Evolutionary conservation across 176 grass and related monocot species (phyloP), one percentile per base, ranked within the genome.

Genomic region (Musa itinerans): DNA sequence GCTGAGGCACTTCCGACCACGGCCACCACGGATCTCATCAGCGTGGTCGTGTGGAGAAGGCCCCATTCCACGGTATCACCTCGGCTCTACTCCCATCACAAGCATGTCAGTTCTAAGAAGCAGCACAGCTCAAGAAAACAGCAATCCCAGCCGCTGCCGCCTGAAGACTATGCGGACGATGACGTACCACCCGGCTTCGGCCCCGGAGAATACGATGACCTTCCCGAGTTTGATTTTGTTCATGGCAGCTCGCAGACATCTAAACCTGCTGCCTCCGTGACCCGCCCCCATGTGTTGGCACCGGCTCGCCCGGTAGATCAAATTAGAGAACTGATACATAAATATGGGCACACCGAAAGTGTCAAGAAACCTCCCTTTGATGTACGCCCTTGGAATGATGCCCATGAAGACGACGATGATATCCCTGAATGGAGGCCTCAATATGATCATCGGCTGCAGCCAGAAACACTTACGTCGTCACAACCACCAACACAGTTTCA

Each of bases 361-460:
- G 64, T 19, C 62, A 83, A 83, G 61, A 80, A 55, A 34, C 54
- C 72, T 21, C 51, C 23, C 59, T 65, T 63, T 76, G 76, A 73
- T 79, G 58, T 17, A 20, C 68, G 85, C 3, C 69, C 65, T 27
- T 89, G 84, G 84, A 73, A 85, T n/a, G 66, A 65, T 1, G 25
- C 15, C 1, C 1, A 75, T 63, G 49, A 63, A 1, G 93, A 65
- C 12, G 53, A 82, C 1, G 95, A 98, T 69, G 81, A 94, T 71
- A 77, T 85, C 9, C 83, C 87, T 67, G 89, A 92, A 70, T 99
- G 95, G 95, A 82, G 80, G 21, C 95, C 95, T 4, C 83, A 72
- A 74, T 81, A 78, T 71, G 69, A 79, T 75, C 59, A 43, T 73
- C 75, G 72, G 21, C 34, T n/a, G 57, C 72, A 81, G 25, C 85